Evolutionary conservation across 768 basidiomycete genomes (phyloP).

Genomic region (Russula vinacea): DNA sequence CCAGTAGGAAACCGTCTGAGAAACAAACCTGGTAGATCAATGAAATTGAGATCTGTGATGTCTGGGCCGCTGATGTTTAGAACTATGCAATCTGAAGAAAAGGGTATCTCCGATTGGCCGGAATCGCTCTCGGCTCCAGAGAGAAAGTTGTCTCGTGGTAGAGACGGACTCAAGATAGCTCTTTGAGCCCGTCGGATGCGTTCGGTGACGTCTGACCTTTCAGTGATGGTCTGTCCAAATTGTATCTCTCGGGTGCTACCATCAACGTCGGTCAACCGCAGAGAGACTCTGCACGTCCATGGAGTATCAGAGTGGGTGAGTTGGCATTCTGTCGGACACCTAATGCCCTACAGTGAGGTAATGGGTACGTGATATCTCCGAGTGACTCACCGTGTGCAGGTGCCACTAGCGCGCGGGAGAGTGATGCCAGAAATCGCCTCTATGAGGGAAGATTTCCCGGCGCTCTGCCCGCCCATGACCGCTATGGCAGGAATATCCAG

Average conservation of each 20-base stretch:
- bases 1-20: not conserved
- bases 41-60: slow-evolving; percentile 43
- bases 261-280: slow-evolving; percentile 34
- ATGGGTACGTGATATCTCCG: not conserved
- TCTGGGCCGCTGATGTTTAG: slow-evolving; percentile 40
- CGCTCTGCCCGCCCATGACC: slow-evolving; percentile 69
- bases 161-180: slow-evolving; percentile 60
- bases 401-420: slow-evolving; percentile 65
- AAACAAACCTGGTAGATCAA: slow-evolving; percentile 41
- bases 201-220: slow-evolving; percentile 57
- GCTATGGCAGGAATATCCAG: slow-evolving; percentile 72
- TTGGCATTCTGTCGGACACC: slow-evolving; percentile 41
- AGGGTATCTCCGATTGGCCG: slow-evolving; percentile 31
- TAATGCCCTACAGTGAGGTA: slow-evolving; percentile 14
- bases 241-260: slow-evolving; percentile 26
- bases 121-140: slow-evolving; percentile 34
- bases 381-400: slow-evolving; percentile 60
- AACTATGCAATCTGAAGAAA: slow-evolving; percentile 41
- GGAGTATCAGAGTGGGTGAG: slow-evolving; percentile 33
- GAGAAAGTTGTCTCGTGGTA: slow-evolving; percentile 39
- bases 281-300: slow-evolving; percentile 38
- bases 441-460: slow-evolving; percentile 74
- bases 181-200: slow-evolving; percentile 61
- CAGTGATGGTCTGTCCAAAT: slow-evolving; percentile 42
- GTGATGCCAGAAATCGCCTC: slow-evolving; percentile 73